Conservation (phyloP, 208 protist genomes). For the Zelonia costaricensis region DNA sequence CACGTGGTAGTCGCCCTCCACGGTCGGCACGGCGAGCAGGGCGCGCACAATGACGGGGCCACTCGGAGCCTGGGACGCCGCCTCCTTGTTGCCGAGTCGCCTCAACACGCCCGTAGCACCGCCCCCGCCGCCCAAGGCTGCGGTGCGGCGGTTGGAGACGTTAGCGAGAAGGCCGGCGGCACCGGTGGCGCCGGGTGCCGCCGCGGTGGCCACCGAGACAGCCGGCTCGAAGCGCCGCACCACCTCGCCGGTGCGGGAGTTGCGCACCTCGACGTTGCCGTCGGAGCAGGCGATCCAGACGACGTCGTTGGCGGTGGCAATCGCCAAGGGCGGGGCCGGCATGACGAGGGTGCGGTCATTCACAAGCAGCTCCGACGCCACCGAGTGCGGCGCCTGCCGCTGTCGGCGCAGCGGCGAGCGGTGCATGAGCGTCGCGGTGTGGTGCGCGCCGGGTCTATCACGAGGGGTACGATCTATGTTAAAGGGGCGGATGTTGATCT, state of each 20-base stretch:
- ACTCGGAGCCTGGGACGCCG: neutral
- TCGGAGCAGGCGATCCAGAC: slow-evolving; percentile 73
- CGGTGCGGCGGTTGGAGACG: slow-evolving; percentile 12
- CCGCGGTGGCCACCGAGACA: slow-evolving; percentile 2
- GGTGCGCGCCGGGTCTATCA: too few species aligned
- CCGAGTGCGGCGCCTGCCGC: slow-evolving; percentile 12
- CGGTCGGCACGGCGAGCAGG: slow-evolving; percentile 36
- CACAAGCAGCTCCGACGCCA: slow-evolving; percentile 46
- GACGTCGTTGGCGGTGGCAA: slow-evolving; percentile 50
- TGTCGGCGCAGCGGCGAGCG: too few species aligned
- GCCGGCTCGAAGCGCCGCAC: slow-evolving; percentile 44
- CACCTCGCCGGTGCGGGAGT: slow-evolving; percentile 64
- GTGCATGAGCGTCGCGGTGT: too few species aligned
- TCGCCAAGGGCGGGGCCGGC: slow-evolving; percentile 40
- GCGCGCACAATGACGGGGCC: slow-evolving; percentile 19
- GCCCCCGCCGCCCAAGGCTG: neutral
- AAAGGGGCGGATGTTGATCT: neutral
- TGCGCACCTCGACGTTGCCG: slow-evolving; percentile 64
- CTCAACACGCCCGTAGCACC: neutral
- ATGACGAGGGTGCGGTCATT: slow-evolving; percentile 64
- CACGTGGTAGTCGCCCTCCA: slow-evolving; percentile 35
- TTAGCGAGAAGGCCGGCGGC: slow-evolving; percentile 9
- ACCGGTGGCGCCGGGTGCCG: neutral
- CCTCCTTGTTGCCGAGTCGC: neutral
- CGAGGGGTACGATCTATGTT: too few species aligned